These are phyloP conservation scores for Dactylellina cionopaga DNA, from an alignment of 2,329 filamentous ascomycete species.

Conservation along the genomic window DNA sequence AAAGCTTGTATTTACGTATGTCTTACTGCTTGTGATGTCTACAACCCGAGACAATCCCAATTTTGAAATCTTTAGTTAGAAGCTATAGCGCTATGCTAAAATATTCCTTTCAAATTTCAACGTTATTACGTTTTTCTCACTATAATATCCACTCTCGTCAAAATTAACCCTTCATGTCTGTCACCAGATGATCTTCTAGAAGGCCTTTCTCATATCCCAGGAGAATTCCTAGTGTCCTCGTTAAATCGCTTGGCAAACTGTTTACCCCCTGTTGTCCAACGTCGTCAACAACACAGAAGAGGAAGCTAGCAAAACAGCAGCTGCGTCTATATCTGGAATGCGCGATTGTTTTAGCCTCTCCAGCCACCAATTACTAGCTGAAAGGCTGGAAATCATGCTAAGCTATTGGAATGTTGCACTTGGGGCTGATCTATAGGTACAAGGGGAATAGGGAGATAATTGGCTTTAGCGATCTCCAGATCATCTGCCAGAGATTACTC, in stretches of 20 bases:
- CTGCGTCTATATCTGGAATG: conserved; percentile 16
- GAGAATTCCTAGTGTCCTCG: background rate
- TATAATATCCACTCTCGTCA: background rate
- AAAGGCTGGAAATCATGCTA: background rate
- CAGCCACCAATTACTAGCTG: background rate
- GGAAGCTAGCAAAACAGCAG: conserved; percentile 2
- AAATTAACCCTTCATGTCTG: background rate
- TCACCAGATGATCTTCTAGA: background rate
- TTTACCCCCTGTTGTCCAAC: background rate
- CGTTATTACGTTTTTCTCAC: background rate
- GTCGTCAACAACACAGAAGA: conserved; percentile 17
- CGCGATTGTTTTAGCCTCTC: conserved; percentile 10
- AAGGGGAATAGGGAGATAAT: background rate
- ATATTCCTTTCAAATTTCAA: background rate
- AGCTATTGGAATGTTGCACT: background rate
- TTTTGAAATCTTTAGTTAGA: too few species aligned
- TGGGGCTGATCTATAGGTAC: background rate
- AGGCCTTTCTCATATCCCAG: background rate
- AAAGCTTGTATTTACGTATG: too few species aligned
- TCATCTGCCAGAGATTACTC: background rate
- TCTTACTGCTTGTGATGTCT: too few species aligned
- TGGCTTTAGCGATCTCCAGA: background rate
- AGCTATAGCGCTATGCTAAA: conserved; percentile 12
- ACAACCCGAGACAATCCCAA: too few species aligned
- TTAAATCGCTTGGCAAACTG: background rate